Base-by-base conservation (phyloP, 257 asterid species). In the Plectranthus barbatus region DNA sequence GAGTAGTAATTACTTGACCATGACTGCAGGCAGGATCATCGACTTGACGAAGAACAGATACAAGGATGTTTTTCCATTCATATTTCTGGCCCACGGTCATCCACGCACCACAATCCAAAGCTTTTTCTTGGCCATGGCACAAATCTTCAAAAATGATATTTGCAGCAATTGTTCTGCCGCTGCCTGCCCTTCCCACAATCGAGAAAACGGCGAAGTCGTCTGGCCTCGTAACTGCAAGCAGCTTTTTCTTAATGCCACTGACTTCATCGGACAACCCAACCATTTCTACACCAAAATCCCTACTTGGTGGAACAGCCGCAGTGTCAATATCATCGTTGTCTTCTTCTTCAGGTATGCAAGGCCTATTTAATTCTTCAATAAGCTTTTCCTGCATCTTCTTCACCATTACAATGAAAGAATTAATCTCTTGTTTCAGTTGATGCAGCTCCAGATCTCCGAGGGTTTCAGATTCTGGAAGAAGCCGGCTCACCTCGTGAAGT, bases 101-200 rank as follows among this genome's bases (percentile, higher is more conserved):
- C 63, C 69, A 70, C 4, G 59, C 64, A 8, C 65, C 59, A 52
- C 23, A 26, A 1, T 62, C 75, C 4, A 62, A 34, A n/a, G 6
- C 24, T 42, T 19, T 10, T 18, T 56, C 34, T 37, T 56, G 29
- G 31, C 29, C 45, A 0, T 12, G 4, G 49, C 7, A 11, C 10
- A 9, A 13, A 3, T 56, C 63, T 10, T 37, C 19, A 37, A 56
- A 37, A 6, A 56, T 19, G 48, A 34, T 36, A 23, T 39, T 56
- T 5, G 33, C 63, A 37, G 20, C 48, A 36, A 56, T 12, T 18
- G 63, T 56, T 56, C 63, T 56, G 18, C 63, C 49, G 19, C 48
- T 34, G 6, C 63, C 63, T 2, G 34, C 48, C 49, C 48, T 56
- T 19, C 63, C 63, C 36, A 56, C 34, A 37, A 56, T 56, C 34